Percentiles rank a stretch among this genome's conserved stretches.
These are phyloP conservation scores for Pythium myriotylum DNA, from an alignment of 352 stramenopile genomes.

Conservation along the genomic window DNA sequence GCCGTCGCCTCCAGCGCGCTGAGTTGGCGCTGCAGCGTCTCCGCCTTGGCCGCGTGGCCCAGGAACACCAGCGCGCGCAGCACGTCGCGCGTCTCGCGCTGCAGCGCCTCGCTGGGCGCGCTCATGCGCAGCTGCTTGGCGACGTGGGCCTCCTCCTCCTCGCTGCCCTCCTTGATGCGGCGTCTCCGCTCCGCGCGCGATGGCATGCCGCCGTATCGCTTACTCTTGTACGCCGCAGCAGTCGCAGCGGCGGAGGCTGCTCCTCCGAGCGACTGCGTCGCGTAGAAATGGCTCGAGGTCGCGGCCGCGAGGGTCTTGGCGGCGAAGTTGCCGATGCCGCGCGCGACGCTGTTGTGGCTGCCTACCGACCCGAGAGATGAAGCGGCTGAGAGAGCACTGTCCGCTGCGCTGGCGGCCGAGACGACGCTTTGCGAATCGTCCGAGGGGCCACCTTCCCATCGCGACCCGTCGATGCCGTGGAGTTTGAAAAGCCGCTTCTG, in stretches of 20 bases:
- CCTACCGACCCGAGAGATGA: conserved; percentile 73
- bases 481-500: conserved; percentile 81
- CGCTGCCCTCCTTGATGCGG: conserved; percentile 70
- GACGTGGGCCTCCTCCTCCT: conserved; percentile 71
- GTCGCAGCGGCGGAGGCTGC: conserved; percentile 6
- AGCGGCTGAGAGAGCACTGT: conserved; percentile 60
- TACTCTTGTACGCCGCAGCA: conserved; percentile 35
- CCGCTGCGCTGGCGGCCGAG: conserved; percentile 45
- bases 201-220: conserved; percentile 48
- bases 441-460: conserved; percentile 33
- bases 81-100: conserved; percentile 38
- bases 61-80: conserved; percentile 64
- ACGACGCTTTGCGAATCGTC: conserved; percentile 41
- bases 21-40: conserved; percentile 49
- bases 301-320: conserved; percentile 58
- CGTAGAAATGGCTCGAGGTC: conserved; percentile 73
- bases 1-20: conserved; percentile 43
- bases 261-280: conserved; percentile 48
- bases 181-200: conserved; percentile 59
- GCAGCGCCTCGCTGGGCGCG: conserved; percentile 41
- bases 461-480: conserved; percentile 72
- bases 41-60: conserved; percentile 37
- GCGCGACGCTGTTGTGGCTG: conserved; percentile 76
- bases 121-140: conserved; percentile 44
- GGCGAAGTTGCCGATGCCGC: conserved; percentile 69